Base-by-base conservation (phyloP, 108 stramenopile genomes). In the Pinguiococcus pyrenoidosus region DNA sequence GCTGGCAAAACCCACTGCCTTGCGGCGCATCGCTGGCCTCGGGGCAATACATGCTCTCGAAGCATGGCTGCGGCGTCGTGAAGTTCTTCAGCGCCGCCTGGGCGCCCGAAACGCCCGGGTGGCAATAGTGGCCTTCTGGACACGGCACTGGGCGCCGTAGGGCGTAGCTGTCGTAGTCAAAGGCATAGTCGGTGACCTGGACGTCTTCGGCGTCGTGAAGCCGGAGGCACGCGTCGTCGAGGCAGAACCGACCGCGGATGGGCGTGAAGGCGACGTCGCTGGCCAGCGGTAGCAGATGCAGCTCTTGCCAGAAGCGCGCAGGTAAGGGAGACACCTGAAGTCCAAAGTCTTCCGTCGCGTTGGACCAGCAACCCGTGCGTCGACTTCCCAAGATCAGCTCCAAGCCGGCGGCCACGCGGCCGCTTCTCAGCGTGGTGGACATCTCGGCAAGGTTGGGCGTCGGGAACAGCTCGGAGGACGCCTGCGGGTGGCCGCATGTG, bases 341-440 rank as follows among this genome's bases (percentile, higher is more conserved):
- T 0, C 76, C 75, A 37, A 77, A 76, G 24, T 71, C 70, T 10
- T 57, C 52, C 0, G 82, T 86, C 6, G 55, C 55, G 54, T 86
- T 86, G 38, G 75, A 74, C 69, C 78, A 84, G 68, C 84, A 86
- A 4, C 51, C 75, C 4, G 47, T 29, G 22, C 51, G 55, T 4
- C 77, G 39, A 1, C 75, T 69, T 1, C 77, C 77, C 1, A 76
- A 55, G 0, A 57, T 42, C 1, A 73, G 49, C 6, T 63, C 45
- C 8, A 39, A 42, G 2, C 59, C 64, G 9, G 41, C 34, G 10
- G 68, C 33, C 25, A 43, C 17, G 1, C 72, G 36, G 2, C 71
- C 67, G 0, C 21, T 38, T 1, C 75, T 46, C 14, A 74, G 13
- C 12, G 77, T 76, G 8, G 64, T 46, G 3, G 34, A 21, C 9